phyloP scores from a whole-genome alignment of 192 early-diverging fungal genomes.

The Chytriomyces sp. region DNA sequence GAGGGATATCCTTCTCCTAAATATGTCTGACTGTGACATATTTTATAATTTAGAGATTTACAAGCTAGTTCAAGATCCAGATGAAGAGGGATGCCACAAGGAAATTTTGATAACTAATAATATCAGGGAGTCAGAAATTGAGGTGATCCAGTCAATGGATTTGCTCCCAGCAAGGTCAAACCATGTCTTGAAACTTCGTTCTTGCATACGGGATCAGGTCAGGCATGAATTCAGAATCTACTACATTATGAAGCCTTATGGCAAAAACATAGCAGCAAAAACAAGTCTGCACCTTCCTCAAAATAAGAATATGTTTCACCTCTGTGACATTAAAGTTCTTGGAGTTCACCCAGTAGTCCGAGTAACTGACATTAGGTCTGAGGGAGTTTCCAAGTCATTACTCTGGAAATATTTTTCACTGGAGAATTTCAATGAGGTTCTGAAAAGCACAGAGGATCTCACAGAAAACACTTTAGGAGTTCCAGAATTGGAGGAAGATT shows the following conservation, averaged over 20 bases:
- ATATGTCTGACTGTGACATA: constrained; percentile 57
- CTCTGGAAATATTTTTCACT: constrained; percentile 59
- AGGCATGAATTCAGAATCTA: constrained; percentile 38
- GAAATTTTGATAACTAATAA: constrained; percentile 15
- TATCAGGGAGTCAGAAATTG: constrained; percentile 35
- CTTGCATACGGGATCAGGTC: constrained; percentile 45
- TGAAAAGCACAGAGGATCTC: constrained; percentile 24
- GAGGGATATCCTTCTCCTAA: constrained; percentile 46
- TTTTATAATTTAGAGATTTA: constrained; percentile 44
- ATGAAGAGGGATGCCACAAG: neutral
- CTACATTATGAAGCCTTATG: constrained; percentile 39
- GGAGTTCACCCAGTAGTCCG: constrained; percentile 57
- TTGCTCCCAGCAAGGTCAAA: constrained; percentile 51
- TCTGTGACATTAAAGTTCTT: constrained; percentile 44
- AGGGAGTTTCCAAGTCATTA: constrained; percentile 44
- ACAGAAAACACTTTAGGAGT: neutral
- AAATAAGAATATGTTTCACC: constrained; percentile 16
- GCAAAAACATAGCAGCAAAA: neutral
- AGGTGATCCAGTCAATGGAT: constrained; percentile 40
- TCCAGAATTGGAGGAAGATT: constrained; percentile 15
- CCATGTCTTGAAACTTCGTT: constrained; percentile 44
- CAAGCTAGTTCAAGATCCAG: neutral
- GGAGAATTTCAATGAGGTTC: constrained; percentile 45
- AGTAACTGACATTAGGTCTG: constrained; percentile 54
- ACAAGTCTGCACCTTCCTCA: neutral